A percentile compares a stretch with the other conserved stretches of the same genome.
Evolutionary conservation across 1,139 yeast genomes (phyloP).

Genomic region (Nadsonia starkeyi-henricii): DNA sequence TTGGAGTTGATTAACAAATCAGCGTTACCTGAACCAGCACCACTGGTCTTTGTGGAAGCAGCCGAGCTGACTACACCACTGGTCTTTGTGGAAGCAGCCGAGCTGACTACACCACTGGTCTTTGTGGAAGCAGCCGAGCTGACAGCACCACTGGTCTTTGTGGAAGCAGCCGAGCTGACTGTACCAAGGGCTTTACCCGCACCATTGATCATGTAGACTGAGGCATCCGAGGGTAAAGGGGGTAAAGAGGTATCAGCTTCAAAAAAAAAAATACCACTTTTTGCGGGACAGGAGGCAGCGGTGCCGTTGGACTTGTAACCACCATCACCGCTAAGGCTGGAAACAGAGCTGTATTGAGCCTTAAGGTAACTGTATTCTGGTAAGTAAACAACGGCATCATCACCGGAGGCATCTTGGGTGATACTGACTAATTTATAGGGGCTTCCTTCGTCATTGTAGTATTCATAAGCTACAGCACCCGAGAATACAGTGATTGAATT

Average conservation of each 20-base stretch:
- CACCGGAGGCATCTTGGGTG: conserved; percentile 23
- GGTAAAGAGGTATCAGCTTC: conserved; percentile 62
- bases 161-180: not conserved
- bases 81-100: not conserved
- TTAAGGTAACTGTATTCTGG: conserved; percentile 1
- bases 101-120: too few relatives aligned
- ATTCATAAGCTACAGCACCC: conserved; percentile 73
- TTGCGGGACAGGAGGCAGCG: conserved; percentile 35
- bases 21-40: not conserved
- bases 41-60: too few relatives aligned
- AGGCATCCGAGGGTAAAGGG: conserved; percentile 67
- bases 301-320: conserved; percentile 35
- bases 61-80: not conserved
- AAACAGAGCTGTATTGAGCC: conserved; percentile 2
- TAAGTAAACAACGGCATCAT: not conserved
- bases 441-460: conserved; percentile 51
- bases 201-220: conserved; percentile 50
- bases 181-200: conserved; percentile 69
- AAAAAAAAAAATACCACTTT: conserved; percentile 31
- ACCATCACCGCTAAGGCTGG: conserved; percentile 47
- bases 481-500: conserved; percentile 45
- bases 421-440: conserved; percentile 58
- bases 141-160: not conserved
- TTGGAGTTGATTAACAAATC: not conserved
- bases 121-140: not conserved